Evolutionary conservation across 345 rosid species (phyloP).

Genomic region (Litchi chinensis): DNA sequence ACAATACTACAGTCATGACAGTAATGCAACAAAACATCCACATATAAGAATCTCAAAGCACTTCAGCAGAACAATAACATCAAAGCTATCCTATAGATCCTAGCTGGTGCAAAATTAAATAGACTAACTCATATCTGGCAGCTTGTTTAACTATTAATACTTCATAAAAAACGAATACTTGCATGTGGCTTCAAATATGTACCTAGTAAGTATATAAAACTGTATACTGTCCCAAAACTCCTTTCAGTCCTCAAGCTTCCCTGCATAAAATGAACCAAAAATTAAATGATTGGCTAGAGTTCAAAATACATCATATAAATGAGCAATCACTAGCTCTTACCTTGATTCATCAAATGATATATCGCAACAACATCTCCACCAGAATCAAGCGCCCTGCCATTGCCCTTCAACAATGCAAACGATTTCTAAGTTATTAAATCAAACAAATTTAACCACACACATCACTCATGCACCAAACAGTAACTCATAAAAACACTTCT

Average conservation of each 20-base stretch:
- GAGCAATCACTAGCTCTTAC: slow-evolving; percentile 30
- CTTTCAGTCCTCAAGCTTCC: slow-evolving; percentile 46
- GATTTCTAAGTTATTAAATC: slow-evolving; percentile 16
- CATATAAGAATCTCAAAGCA: not conserved
- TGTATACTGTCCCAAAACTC: slow-evolving; percentile 54
- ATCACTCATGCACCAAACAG: not conserved
- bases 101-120: not conserved
- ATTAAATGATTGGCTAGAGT: not conserved
- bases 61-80: not conserved
- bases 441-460: not conserved
- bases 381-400: slow-evolving; percentile 94
- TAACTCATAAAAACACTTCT: not conserved
- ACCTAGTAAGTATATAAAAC: slow-evolving; percentile 56
- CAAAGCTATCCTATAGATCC: not conserved
- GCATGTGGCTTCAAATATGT: slow-evolving; percentile 78
- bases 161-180: slow-evolving; percentile 31
- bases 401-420: slow-evolving; percentile 59
- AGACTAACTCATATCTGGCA: slow-evolving; percentile 15
- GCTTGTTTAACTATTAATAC: not conserved
- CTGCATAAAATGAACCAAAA: slow-evolving; percentile 40
- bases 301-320: not conserved
- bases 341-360: slow-evolving; percentile 63
- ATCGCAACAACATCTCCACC: slow-evolving; percentile 85
- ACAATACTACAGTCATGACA: not conserved
- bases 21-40: not conserved